phyloP scores from a whole-genome alignment of 1,284 basidiomycete genomes.

The Ustilago sp. region DNA sequence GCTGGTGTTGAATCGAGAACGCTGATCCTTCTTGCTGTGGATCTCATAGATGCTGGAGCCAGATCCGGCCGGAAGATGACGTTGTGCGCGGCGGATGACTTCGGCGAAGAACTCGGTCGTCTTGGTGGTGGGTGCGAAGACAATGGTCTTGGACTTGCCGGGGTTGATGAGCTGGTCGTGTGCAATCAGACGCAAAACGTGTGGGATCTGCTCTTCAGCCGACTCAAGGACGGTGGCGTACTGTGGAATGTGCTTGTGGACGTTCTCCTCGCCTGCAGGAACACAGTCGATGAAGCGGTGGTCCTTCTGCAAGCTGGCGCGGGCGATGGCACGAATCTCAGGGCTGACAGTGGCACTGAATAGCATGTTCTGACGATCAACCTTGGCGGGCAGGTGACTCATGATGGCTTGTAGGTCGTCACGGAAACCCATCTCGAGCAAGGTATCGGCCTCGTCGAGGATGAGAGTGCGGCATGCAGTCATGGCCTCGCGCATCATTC shows the following conservation, averaged over 20 bases:
- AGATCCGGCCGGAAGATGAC: conserved; percentile 33
- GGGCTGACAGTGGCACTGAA: conserved; percentile 85
- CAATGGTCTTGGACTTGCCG: conserved; percentile 80
- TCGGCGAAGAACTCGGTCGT: conserved; percentile 81
- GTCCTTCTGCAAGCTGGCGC: conserved; percentile 75
- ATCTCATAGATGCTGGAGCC: conserved; percentile 76
- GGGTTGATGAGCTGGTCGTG: conserved; percentile 88
- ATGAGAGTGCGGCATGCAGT: conserved; percentile 78
- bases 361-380: conserved; percentile 87
- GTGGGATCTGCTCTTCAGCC: conserved; percentile 80
- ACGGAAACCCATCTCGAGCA: conserved; percentile 96
- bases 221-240: conserved; percentile 81
- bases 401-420: conserved; percentile 86
- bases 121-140: conserved; percentile 92
- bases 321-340: conserved; percentile 72
- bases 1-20: conserved; percentile 76
- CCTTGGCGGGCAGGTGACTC: conserved; percentile 76
- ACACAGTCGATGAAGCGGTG: conserved; percentile 76
- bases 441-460: conserved; percentile 93
- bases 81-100: conserved; percentile 66
- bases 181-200: conserved; percentile 82
- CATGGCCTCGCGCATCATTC: conserved; percentile 56
- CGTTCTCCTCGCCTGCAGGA: conserved; percentile 75
- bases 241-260: conserved; percentile 84
- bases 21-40: conserved; percentile 83